phyloP scores from a whole-genome alignment of 768 basidiomycete species.

The Chalciporus sphaerocephalus region DNA sequence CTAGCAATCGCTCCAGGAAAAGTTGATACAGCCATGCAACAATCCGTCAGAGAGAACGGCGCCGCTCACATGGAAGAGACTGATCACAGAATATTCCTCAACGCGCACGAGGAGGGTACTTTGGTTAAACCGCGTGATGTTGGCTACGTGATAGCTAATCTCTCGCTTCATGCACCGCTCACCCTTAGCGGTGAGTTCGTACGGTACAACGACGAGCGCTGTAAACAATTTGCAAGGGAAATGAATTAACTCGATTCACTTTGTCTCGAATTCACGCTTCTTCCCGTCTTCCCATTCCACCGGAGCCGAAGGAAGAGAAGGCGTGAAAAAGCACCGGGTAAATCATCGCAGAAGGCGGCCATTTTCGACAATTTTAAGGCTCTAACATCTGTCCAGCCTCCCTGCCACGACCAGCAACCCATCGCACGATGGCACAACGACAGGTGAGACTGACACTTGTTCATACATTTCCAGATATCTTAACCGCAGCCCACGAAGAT shows the following conservation, averaged over 20 bases:
- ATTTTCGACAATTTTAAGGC: background rate
- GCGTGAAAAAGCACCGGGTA: conserved; percentile 1
- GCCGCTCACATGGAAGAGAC: conserved; percentile 48
- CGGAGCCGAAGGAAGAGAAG: conserved; percentile 18
- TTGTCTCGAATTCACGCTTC: background rate
- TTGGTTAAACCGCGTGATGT: conserved; percentile 71
- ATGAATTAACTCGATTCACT: conserved; percentile 7
- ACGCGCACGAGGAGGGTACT: conserved; percentile 56
- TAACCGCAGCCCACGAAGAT: conserved; percentile 7
- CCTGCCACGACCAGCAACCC: background rate
- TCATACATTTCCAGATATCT: conserved; percentile 1
- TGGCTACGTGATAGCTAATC: conserved; percentile 74
- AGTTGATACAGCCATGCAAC: conserved; percentile 84
- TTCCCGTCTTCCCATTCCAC: conserved; percentile 4
- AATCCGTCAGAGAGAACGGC: conserved; percentile 46
- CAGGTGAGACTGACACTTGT: background rate
- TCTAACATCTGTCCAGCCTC: conserved; percentile 1
- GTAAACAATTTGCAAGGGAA: conserved; percentile 47
- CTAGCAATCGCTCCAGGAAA: conserved; percentile 84
- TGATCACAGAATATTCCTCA: conserved; percentile 56
- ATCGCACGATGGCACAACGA: conserved; percentile 13
- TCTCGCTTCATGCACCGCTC: conserved; percentile 62
- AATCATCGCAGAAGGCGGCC: conserved; percentile 15
- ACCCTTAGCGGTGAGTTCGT: conserved; percentile 73
- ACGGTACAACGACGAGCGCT: conserved; percentile 73